Percentiles rank a stretch among this genome's conserved stretches.
Evolutionary conservation across 176 grass and related monocot species (phyloP).

Genomic region (Puccinellia tenuiflora): DNA sequence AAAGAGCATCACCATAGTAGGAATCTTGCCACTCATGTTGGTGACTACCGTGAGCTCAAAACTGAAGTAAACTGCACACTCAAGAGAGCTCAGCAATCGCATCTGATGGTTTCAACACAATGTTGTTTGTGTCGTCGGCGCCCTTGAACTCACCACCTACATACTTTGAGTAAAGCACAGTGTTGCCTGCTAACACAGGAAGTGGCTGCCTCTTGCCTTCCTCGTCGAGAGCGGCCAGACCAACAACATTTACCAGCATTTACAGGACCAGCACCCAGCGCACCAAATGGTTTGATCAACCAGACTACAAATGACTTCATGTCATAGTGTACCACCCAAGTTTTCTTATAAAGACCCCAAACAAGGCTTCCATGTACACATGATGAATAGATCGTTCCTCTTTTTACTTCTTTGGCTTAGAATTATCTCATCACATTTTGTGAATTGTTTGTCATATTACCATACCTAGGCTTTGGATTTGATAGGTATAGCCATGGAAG

Average conservation of each 20-base stretch:
- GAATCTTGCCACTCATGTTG: background rate
- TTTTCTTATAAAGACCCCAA: too few relatives aligned
- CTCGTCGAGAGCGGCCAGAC: conserved; percentile 53
- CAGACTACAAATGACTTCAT: too few relatives aligned
- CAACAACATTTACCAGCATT: conserved; percentile 53
- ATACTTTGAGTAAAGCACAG: conserved; percentile 71
- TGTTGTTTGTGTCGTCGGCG: conserved; percentile 47
- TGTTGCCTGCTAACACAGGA: conserved; percentile 27
- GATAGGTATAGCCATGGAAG: background rate
- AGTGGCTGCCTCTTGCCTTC: conserved; percentile 64
- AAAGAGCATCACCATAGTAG: background rate
- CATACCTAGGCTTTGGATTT: background rate
- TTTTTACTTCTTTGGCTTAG: too few relatives aligned
- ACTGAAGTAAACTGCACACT: background rate
- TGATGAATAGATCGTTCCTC: too few relatives aligned
- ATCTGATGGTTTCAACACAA: conserved; percentile 57
- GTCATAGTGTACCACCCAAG: too few relatives aligned
- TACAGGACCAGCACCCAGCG: too few relatives aligned
- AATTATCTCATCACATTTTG: background rate
- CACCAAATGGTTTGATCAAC: too few relatives aligned
- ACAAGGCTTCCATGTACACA: too few relatives aligned
- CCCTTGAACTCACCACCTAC: conserved; percentile 63
- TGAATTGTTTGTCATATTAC: background rate
- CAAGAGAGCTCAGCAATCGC: conserved; percentile 69
- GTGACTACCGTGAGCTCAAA: background rate